Base-by-base conservation (phyloP, 768 basidiomycete genomes). In the Termitomyces sp. region DNA sequence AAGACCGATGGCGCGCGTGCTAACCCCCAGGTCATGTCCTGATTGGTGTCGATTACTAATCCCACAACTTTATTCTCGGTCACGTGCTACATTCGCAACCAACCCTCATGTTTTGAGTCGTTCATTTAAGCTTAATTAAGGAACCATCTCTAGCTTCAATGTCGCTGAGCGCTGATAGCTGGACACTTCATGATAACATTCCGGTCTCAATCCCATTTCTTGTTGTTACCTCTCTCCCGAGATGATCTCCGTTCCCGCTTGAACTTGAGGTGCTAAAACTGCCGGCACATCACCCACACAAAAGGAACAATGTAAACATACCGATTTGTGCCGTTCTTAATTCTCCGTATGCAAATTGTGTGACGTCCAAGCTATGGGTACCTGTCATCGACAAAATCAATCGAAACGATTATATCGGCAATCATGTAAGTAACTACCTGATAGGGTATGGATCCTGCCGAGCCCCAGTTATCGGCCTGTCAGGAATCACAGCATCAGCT, bases 1-100 rank as follows among this genome's bases (percentile, higher is more conserved):
- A 63, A 61, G 33, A 62, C 51, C 53, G 64, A 57, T 63, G 58
- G 56, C 51, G 55, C 51, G 55, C 63, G 66, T 62, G 61, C 34
- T 12, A 49, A 18, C 33, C 52, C 56, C 51, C 60, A 64, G 60
- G 66, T 59, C 66, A 65, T 67, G 61, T 26, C 24, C 50, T 47
- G 54, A 44, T 18, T 58, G 49, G 49, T 57, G 48, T 42, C 46
- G 58, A 62, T 48, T 33, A 54, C 45, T 47, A 51, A 39, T 51
- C 13, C 22, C n/a, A 12, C 20, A 36, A 34, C 41, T n/a, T 33
- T 9, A n/a, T 7, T 28, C n/a, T 22, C 15, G 24, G 45, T 48
- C 51, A 56, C 48, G 47, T 61, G 15, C 0, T 5, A 5, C 3
- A 37, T 37, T 34, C 10, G 4, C 34, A 34, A 10, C 9, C 34